Evolutionary conservation across 352 stramenopile genomes (phyloP).

Genomic region (Phytophthora macrochlamydospora): DNA sequence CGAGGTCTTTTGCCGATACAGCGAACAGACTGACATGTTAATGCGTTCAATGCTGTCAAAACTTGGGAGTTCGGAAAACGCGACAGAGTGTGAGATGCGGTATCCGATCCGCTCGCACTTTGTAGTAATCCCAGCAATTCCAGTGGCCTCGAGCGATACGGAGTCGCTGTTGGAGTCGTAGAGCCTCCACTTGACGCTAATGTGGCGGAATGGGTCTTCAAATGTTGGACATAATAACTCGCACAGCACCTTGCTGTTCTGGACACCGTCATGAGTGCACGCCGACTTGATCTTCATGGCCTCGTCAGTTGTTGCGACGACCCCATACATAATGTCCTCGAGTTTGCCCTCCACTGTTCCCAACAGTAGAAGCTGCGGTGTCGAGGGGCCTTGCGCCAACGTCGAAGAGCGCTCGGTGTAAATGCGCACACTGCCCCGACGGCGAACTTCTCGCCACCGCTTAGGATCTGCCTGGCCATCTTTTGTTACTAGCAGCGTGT

Average conservation of each 20-base stretch:
- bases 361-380: slow-evolving; percentile 23
- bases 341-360: slow-evolving; percentile 26
- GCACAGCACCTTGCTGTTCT: slow-evolving; percentile 29
- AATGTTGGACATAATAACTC: slow-evolving; percentile 24
- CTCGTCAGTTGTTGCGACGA: slow-evolving; percentile 21
- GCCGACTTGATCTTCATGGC: slow-evolving; percentile 26
- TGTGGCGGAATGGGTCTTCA: slow-evolving; percentile 29
- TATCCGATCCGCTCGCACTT: slow-evolving; percentile 37
- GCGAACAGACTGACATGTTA: slow-evolving; percentile 19
- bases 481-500: slow-evolving; percentile 24
- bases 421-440: slow-evolving; percentile 19
- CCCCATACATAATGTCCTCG: slow-evolving; percentile 30
- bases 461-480: slow-evolving; percentile 20
- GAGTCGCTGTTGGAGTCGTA: slow-evolving; percentile 22
- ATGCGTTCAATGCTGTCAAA: slow-evolving; percentile 25
- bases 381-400: slow-evolving; percentile 11
- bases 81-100: slow-evolving; percentile 40
- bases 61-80: slow-evolving; percentile 23
- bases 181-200: slow-evolving; percentile 32
- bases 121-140: slow-evolving; percentile 12
- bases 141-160: slow-evolving; percentile 32
- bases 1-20: slow-evolving; percentile 28
- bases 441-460: slow-evolving; percentile 31
- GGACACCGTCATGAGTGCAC: slow-evolving; percentile 18
- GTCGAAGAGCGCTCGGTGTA: slow-evolving; percentile 25